Conservation (phyloP, 306 rosid genomes). For the Cicer cuneatum region DNA sequence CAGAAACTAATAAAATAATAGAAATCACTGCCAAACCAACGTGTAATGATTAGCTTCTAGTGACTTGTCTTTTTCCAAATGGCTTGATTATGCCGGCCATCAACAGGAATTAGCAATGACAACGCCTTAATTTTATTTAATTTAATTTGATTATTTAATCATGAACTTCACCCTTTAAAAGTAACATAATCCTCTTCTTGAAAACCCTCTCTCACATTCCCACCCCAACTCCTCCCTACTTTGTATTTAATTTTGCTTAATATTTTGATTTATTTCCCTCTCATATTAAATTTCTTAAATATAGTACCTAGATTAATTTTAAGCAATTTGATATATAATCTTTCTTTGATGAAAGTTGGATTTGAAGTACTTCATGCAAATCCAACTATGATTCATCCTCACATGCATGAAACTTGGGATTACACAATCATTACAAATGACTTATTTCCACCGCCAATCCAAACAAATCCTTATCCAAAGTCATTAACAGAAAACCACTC, state of each 20-base stretch:
- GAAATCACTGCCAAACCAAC: slow-evolving; percentile 63
- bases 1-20: too few species aligned
- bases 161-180: slow-evolving; percentile 57
- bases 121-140: not conserved
- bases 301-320: not conserved
- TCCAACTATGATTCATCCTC: slow-evolving; percentile 58
- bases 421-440: slow-evolving; percentile 39
- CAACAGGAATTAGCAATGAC: slow-evolving; percentile 40
- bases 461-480: slow-evolving; percentile 49
- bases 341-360: slow-evolving; percentile 61
- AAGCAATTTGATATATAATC: slow-evolving; percentile 1
- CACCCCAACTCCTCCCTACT: slow-evolving; percentile 3
- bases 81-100: slow-evolving; percentile 85
- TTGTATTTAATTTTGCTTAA: not conserved
- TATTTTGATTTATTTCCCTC: not conserved
- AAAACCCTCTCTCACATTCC: slow-evolving; percentile 40
- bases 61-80: slow-evolving; percentile 50
- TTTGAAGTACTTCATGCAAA: slow-evolving; percentile 59
- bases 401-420: slow-evolving; percentile 63
- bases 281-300: not conserved
- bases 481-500: slow-evolving; percentile 45
- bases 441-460: slow-evolving; percentile 49
- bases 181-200: slow-evolving; percentile 44
- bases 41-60: slow-evolving; percentile 57
- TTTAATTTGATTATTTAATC: slow-evolving; percentile 3